These are phyloP conservation scores for Astrothelium subdiscretum DNA, from an alignment of 495 filamentous ascomycete species.

Conservation along the genomic window DNA sequence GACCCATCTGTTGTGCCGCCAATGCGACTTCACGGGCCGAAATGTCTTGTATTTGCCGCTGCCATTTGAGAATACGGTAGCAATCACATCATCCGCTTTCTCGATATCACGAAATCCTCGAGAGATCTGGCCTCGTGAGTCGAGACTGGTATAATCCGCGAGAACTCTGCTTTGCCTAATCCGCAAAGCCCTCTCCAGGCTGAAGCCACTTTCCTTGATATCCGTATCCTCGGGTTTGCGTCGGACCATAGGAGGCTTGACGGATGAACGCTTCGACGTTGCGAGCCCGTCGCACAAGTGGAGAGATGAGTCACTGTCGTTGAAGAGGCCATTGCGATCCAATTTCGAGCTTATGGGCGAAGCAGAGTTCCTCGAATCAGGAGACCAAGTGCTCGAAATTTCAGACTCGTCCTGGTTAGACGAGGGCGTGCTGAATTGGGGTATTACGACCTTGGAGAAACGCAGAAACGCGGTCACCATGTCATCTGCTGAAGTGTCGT, in stretches of 20 bases:
- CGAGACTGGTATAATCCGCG: background rate
- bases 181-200: background rate
- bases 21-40: background rate
- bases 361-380: background rate
- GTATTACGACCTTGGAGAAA: background rate
- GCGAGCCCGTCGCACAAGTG: no score
- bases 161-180: background rate
- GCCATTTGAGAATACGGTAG: background rate
- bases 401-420: background rate
- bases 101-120: background rate
- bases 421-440: background rate
- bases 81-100: background rate
- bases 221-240: background rate
- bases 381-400: background rate
- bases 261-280: background rate
- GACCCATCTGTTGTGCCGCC: background rate
- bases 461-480: background rate
- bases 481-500: background rate
- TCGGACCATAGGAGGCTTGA: background rate
- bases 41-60: background rate
- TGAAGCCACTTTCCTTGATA: background rate
- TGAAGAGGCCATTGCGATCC: background rate
- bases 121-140: background rate
- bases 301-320: background rate
- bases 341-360: background rate